These are phyloP conservation scores for Diaporthe humulicola DNA, from an alignment of 2,329 filamentous ascomycete genomes.

Conservation along the genomic window DNA sequence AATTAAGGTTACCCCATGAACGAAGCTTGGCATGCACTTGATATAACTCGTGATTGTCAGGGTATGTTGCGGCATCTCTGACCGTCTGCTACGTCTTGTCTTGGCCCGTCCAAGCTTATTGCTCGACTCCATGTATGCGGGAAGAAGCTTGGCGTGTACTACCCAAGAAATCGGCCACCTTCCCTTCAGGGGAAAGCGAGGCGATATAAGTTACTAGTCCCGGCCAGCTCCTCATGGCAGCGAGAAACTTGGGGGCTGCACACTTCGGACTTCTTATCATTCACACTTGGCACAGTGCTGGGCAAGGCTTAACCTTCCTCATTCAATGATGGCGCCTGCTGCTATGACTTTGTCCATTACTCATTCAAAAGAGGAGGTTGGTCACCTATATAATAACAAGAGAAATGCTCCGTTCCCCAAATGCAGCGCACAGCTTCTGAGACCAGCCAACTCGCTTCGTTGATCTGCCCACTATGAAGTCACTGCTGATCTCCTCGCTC, in stretches of 20 bases:
- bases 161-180: conserved; percentile 22
- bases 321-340: conserved; percentile 19
- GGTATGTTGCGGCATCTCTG: conserved; percentile 16
- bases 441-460: not conserved
- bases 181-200: conserved; percentile 6
- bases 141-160: conserved; percentile 3
- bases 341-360: conserved; percentile 1
- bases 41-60: conserved; percentile 15
- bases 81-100: not conserved
- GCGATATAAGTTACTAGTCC: conserved; percentile 3
- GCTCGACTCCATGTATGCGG: not conserved
- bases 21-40: conserved; percentile 15
- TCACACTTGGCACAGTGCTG: conserved; percentile 10
- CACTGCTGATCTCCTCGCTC: conserved; percentile 8
- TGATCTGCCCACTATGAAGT: conserved; percentile 10
- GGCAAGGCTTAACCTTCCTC: conserved; percentile 30
- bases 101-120: conserved; percentile 15
- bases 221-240: not conserved
- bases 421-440: too few relatives aligned
- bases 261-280: conserved; percentile 8
- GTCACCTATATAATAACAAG: conserved; percentile 5
- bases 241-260: not conserved
- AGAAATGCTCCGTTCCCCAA: not conserved
- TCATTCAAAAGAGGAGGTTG: conserved; percentile 4
- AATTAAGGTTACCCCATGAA: not conserved